Evolutionary conservation across 441 rosid genomes (phyloP).

Genomic region (Erodium texanum): DNA sequence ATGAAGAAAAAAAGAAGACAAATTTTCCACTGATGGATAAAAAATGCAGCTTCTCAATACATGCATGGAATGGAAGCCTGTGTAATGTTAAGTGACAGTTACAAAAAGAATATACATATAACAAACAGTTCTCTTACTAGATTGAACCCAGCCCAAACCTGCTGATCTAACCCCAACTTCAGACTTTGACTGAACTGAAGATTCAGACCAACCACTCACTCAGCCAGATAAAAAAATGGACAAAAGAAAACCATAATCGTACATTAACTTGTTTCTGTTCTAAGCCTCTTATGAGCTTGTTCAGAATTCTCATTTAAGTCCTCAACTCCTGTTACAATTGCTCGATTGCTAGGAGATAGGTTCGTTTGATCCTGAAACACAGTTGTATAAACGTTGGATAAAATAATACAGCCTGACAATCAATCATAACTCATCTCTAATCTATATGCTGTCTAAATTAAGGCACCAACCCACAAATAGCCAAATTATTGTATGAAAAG

Average conservation of each 20-base stretch:
- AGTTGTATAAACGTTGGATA: not conserved
- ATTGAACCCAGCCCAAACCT: slow-evolving; percentile 12
- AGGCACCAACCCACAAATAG: too few species aligned
- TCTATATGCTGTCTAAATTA: too few species aligned
- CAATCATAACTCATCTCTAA: not conserved
- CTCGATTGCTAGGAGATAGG: slow-evolving; percentile 24
- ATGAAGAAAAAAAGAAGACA: too few species aligned
- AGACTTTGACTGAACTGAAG: slow-evolving; percentile 11
- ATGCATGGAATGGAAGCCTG: slow-evolving; percentile 23
- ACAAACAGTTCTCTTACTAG: not conserved
- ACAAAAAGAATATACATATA: slow-evolving; percentile 14
- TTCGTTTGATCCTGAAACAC: slow-evolving; percentile 34
- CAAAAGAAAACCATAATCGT: slow-evolving; percentile 7
- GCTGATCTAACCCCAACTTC: slow-evolving; percentile 18
- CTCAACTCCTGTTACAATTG: slow-evolving; percentile 23
- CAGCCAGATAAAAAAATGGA: not conserved
- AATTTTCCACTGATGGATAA: not conserved
- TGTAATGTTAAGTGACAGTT: slow-evolving; percentile 4
- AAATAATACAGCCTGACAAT: not conserved
- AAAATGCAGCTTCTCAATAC: slow-evolving; percentile 23
- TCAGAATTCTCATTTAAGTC: slow-evolving; percentile 29
- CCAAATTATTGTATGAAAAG: not conserved
- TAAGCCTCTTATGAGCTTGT: slow-evolving; percentile 40
- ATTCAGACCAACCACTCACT: not conserved
- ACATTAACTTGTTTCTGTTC: slow-evolving; percentile 34